A percentile compares a stretch with the other conserved stretches of the same genome.
Conservation (phyloP, 2,329 filamentous ascomycete genomes). For the Capronia epimyces region DNA sequence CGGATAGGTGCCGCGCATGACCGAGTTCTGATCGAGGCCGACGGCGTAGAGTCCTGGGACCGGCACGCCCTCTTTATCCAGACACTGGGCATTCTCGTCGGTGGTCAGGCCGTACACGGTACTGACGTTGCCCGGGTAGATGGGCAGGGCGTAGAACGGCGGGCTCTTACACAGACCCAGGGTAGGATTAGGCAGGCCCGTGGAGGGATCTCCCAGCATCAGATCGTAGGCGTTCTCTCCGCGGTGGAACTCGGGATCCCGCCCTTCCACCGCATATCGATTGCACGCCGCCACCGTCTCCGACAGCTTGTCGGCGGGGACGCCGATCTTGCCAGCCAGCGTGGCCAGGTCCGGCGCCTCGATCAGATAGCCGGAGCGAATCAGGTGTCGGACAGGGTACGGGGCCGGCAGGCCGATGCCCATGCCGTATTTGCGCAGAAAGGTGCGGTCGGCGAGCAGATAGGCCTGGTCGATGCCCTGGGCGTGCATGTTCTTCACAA, state of each 20-base stretch:
- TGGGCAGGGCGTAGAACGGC: slow-evolving; percentile 33
- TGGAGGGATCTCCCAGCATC: slow-evolving; percentile 32
- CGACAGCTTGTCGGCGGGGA: not conserved
- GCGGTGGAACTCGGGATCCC: slow-evolving; percentile 35
- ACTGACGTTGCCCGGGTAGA: slow-evolving; percentile 36
- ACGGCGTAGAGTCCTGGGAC: slow-evolving; percentile 36
- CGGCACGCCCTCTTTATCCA: slow-evolving; percentile 23
- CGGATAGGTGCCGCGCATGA: slow-evolving; percentile 36
- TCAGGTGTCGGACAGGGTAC: not conserved
- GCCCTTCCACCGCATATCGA: slow-evolving; percentile 28
- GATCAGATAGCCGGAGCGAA: not conserved
- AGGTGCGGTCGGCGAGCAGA: not conserved
- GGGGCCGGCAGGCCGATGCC: not conserved
- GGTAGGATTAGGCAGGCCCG: slow-evolving; percentile 31
- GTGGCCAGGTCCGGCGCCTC: not conserved
- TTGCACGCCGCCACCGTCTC: slow-evolving; percentile 29
- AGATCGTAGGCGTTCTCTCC: slow-evolving; percentile 33
- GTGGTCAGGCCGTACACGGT: slow-evolving; percentile 34
- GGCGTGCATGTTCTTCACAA: not conserved
- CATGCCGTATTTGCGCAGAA: not conserved
- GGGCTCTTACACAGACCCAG: slow-evolving; percentile 31
- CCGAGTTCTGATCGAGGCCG: slow-evolving; percentile 34
- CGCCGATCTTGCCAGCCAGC: not conserved
- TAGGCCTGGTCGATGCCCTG: not conserved
- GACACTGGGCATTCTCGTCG: slow-evolving; percentile 32